A percentile compares a stretch with the other conserved stretches of the same genome.
These are phyloP conservation scores for Phytophthora idaei DNA, from an alignment of 352 stramenopile genomes.

Conservation along the genomic window DNA sequence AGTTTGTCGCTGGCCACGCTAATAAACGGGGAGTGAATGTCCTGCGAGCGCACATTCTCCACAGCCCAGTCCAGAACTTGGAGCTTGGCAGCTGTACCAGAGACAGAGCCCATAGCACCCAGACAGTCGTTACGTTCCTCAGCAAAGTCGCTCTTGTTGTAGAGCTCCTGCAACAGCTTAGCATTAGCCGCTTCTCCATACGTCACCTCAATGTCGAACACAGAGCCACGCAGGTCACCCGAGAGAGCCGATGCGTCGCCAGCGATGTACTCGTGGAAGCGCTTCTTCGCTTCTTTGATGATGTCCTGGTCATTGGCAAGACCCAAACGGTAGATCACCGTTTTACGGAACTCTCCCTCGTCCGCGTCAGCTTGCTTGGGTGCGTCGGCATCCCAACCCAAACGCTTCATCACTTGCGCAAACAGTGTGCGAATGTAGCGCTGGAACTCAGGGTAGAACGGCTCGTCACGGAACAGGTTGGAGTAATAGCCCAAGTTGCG, in stretches of 20 bases:
- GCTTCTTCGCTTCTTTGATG: constrained; percentile 57
- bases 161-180: constrained; percentile 65
- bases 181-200: constrained; percentile 48
- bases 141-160: constrained; percentile 65
- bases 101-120: constrained; percentile 55
- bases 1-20: constrained; percentile 57
- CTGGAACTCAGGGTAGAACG: constrained; percentile 62
- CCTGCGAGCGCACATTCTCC: constrained; percentile 66
- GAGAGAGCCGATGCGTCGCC: constrained; percentile 52
- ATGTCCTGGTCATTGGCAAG: constrained; percentile 53
- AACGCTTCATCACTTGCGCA: constrained; percentile 48
- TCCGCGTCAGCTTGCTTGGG: constrained; percentile 37
- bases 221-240: constrained; percentile 58
- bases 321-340: constrained; percentile 60
- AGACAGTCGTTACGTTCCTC: constrained; percentile 76
- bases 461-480: constrained; percentile 55
- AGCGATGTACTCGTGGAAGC: constrained; percentile 57
- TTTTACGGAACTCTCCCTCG: constrained; percentile 70
- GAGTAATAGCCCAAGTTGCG: constrained; percentile 55
- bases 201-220: constrained; percentile 58
- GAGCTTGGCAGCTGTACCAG: constrained; percentile 44
- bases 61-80: constrained; percentile 82
- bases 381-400: constrained; percentile 55
- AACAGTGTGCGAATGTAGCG: constrained; percentile 63
- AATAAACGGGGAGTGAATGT: constrained; percentile 58